Evolutionary conservation across 1,139 yeast genomes (phyloP).

Genomic region (Geotrichum bryndzae): DNA sequence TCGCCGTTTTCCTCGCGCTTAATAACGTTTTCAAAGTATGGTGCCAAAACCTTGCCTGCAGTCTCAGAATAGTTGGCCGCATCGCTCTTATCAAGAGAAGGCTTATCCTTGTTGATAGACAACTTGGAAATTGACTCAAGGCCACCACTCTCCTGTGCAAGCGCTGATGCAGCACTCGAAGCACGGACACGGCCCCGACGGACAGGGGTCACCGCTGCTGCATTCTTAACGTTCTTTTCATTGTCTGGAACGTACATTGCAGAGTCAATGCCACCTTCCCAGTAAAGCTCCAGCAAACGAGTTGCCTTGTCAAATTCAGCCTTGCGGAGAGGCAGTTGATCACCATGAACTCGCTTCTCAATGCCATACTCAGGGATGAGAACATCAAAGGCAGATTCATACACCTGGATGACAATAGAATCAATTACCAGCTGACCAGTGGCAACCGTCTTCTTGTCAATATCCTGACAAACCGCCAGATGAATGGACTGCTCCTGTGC

Average conservation of each 20-base stretch:
- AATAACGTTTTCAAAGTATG: conserved; percentile 50
- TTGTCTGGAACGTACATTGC: conserved; percentile 89
- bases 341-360: conserved; percentile 96
- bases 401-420: conserved; percentile 87
- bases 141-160: conserved; percentile 43
- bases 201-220: neutral
- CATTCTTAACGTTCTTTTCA: conserved; percentile 53
- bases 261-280: conserved; percentile 89
- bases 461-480: conserved; percentile 73
- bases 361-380: conserved; percentile 92
- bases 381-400: conserved; percentile 93
- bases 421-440: conserved; percentile 69
- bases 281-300: conserved; percentile 70
- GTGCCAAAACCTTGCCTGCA: conserved; percentile 42
- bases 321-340: conserved; percentile 83
- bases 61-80: conserved; percentile 24
- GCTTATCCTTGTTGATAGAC: conserved; percentile 12
- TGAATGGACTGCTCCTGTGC: conserved; percentile 97
- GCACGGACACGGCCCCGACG: conserved; percentile 41
- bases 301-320: conserved; percentile 80
- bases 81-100: conserved; percentile 29
- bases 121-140: conserved; percentile 19
- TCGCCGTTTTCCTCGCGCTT: conserved; percentile 53
- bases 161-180: conserved; percentile 53
- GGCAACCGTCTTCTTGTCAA: conserved; percentile 66